These are phyloP conservation scores for Phytophthora nicotianae DNA, from an alignment of 352 stramenopile species.

Conservation along the genomic window DNA sequence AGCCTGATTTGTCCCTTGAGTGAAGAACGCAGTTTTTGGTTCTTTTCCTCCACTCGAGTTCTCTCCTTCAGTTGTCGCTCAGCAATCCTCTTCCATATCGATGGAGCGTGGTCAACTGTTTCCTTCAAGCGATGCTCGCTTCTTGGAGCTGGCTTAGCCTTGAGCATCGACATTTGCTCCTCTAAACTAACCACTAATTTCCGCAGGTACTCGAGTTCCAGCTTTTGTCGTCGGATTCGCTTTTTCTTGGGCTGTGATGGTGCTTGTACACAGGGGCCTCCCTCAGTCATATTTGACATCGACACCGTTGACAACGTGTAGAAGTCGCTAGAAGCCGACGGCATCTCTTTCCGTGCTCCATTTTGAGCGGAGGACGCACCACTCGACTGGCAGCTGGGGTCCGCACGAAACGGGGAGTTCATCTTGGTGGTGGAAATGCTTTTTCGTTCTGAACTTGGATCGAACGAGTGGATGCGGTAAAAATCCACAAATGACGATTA, in stretches of 20 bases:
- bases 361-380: background rate
- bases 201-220: slow-evolving; percentile 43
- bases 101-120: background rate
- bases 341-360: background rate
- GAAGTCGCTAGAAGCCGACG: background rate
- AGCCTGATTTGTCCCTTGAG: slow-evolving; percentile 46
- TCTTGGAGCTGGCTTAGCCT: slow-evolving; percentile 8
- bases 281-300: background rate
- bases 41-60: slow-evolving; percentile 36
- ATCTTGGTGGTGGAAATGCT: background rate
- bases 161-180: slow-evolving; percentile 27
- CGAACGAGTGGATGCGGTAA: background rate
- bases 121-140: background rate
- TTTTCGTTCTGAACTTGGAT: background rate
- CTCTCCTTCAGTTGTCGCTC: slow-evolving; percentile 32
- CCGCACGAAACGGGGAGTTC: background rate
- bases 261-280: background rate
- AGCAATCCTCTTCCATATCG: slow-evolving; percentile 40
- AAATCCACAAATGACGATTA: background rate
- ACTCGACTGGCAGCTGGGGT: background rate
- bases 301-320: background rate
- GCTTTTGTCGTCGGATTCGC: slow-evolving; percentile 38
- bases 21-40: slow-evolving; percentile 29
- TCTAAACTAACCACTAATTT: slow-evolving; percentile 37
- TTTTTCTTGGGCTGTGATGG: slow-evolving; percentile 33